A percentile compares a stretch with the other conserved stretches of the same genome.
Conservation (phyloP, 495 filamentous ascomycete genomes). For the Astrocystis sublimbata region DNA sequence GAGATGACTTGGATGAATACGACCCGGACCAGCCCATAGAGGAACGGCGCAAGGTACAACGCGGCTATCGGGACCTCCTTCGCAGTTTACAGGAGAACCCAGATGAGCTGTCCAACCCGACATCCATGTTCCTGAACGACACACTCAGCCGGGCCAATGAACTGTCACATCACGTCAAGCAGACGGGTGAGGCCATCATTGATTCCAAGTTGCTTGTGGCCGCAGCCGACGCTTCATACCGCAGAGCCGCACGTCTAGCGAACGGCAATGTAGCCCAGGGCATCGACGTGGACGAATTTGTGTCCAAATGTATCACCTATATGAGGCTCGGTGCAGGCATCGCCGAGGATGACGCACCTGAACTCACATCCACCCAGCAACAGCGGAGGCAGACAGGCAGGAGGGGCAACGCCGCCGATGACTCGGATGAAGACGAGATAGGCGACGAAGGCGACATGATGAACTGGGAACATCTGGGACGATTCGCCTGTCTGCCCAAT, state of each 20-base stretch:
- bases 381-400: constrained; percentile 37
- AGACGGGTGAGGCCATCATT: constrained; percentile 89
- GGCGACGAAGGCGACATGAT: constrained; percentile 75
- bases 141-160: constrained; percentile 66
- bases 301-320: constrained; percentile 84
- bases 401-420: constrained; percentile 29
- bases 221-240: constrained; percentile 73
- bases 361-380: constrained; percentile 50
- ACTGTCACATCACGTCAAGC: constrained; percentile 70
- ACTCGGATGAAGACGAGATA: constrained; percentile 53
- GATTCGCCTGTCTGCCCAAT: constrained; percentile 67
- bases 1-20: constrained; percentile 59
- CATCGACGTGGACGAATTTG: constrained; percentile 90
- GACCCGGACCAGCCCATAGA: constrained; percentile 86
- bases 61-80: constrained; percentile 65
- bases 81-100: constrained; percentile 69
- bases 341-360: constrained; percentile 40
- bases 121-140: constrained; percentile 60
- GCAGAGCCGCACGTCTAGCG: constrained; percentile 68
- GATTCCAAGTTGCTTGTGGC: constrained; percentile 82
- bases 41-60: constrained; percentile 71
- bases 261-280: constrained; percentile 68
- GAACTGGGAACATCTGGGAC: constrained; percentile 86
- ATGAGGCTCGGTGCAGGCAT: constrained; percentile 67
- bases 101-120: constrained; percentile 63